A percentile compares a stretch with the other conserved stretches of the same genome.
phyloP scores from a whole-genome alignment of 352 stramenopile genomes.

The Globisporangium cystogenes region DNA sequence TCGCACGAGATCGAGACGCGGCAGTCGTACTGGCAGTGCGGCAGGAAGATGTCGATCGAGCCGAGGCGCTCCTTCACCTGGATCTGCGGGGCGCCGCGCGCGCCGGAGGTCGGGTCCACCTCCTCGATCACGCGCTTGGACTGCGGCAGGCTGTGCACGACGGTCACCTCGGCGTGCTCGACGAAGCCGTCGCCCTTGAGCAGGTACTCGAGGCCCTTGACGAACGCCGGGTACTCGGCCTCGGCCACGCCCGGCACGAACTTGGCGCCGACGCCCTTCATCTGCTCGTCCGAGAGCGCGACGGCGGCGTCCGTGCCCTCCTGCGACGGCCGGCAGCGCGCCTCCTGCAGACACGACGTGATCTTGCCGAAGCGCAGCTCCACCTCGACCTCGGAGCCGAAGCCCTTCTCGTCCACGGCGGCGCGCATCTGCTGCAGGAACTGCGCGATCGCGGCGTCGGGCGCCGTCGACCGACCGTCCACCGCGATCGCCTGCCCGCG shows the following conservation, averaged over 20 bases:
- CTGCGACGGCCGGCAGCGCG: constrained; percentile 64
- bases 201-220: constrained; percentile 58
- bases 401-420: constrained; percentile 71
- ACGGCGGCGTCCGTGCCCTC: constrained; percentile 71
- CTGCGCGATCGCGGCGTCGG: constrained; percentile 71
- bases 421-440: constrained; percentile 79
- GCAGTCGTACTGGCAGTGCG: constrained; percentile 81
- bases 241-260: constrained; percentile 73
- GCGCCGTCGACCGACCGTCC: constrained; percentile 55
- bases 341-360: constrained; percentile 68
- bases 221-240: constrained; percentile 62
- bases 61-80: constrained; percentile 82
- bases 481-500: constrained; percentile 68
- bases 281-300: constrained; percentile 63
- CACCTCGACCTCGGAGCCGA: constrained; percentile 74
- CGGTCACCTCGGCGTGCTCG: constrained; percentile 75
- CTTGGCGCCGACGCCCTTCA: constrained; percentile 73
- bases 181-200: constrained; percentile 63
- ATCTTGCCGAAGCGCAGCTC: constrained; percentile 82
- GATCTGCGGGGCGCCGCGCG: constrained; percentile 37
- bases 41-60: constrained; percentile 84
- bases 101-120: constrained; percentile 52
- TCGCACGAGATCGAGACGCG: constrained; percentile 83
- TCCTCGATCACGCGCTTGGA: constrained; percentile 78
- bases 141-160: constrained; percentile 72